Evolutionary conservation across 257 asterid genomes (phyloP), one percentile per base, ranked within the genome.

Genomic region (Nicotiana knightiana): DNA sequence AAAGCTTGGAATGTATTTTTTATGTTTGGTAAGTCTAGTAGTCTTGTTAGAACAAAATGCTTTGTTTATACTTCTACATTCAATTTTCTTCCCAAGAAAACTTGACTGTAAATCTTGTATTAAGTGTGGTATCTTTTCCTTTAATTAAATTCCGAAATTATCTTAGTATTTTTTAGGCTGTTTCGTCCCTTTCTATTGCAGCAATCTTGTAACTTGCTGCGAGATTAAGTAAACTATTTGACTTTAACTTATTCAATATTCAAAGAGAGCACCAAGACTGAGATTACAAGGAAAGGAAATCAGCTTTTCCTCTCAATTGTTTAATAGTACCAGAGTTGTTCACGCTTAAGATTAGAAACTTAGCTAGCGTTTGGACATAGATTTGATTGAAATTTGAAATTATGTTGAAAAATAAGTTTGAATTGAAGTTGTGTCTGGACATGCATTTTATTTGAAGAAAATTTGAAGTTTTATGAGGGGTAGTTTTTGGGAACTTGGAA

Each of bases 1-100:
- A 80, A 63, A 80, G 76, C 11, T 80, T 57, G 62, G 48, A 65
- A 10, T 81, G 83, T 48, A 71, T 5, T 32, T 80, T 21, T 65
- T 48, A 28, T 48, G 83, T 35, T 58, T 81, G 43, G 43, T 26
- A 15, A 46, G 62, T 70, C 48, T 70, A 73, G 61, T 48, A 24
- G 11, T 43, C 39, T 73, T 9, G 16, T 28, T 64, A 8, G 12
- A 9, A 61, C 15, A 10, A 64, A 28, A 64, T 64, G 39, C 43
- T 64, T 73, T 73, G 79, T 73, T 48, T 48, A 73, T 73, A 48
- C 18, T 70, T 68, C 58, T 68, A 68, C 17, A 9, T 39, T 18
- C 24, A 9, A 71, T 71, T 71, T 71, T 71, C 3, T 71, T 73
- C 9, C 16, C 61, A 48, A 73, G 62, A 26, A 73, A 48, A 46